Conservation (phyloP, 2,329 filamentous ascomycete species). For the Alternaria conjuncta region DNA sequence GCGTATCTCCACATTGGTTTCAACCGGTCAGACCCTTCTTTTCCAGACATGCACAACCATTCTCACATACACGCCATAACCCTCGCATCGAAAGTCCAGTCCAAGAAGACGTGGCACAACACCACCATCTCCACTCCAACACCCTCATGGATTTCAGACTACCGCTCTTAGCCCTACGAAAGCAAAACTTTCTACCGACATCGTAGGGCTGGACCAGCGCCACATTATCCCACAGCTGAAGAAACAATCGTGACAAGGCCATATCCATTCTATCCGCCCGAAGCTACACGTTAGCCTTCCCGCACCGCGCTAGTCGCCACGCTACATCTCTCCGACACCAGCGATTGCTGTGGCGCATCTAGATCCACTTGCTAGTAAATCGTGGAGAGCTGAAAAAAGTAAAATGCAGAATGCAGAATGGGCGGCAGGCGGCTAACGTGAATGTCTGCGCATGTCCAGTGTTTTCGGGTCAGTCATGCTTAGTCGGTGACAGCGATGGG, state of each 20-base stretch:
- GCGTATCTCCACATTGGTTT: neutral
- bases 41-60: neutral
- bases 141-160: neutral
- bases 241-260: neutral
- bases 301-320: neutral
- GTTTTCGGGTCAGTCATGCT: neutral
- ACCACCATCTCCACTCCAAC: neutral
- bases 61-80: neutral
- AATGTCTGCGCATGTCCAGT: neutral
- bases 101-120: neutral
- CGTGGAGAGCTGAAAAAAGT: constrained; percentile 5
- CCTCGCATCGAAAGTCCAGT: neutral
- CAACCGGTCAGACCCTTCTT: neutral
- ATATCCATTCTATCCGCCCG: neutral
- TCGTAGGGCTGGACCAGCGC: neutral
- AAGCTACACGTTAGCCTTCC: neutral
- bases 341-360: neutral
- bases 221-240: neutral
- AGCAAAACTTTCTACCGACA: neutral
- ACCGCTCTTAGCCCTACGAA: neutral
- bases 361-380: neutral
- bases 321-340: neutral
- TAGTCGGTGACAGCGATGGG: neutral
- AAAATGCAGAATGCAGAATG: neutral
- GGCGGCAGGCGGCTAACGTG: neutral